These are phyloP conservation scores for Gossypium thurberi DNA, from an alignment of 345 rosid genomes.

Conservation along the genomic window DNA sequence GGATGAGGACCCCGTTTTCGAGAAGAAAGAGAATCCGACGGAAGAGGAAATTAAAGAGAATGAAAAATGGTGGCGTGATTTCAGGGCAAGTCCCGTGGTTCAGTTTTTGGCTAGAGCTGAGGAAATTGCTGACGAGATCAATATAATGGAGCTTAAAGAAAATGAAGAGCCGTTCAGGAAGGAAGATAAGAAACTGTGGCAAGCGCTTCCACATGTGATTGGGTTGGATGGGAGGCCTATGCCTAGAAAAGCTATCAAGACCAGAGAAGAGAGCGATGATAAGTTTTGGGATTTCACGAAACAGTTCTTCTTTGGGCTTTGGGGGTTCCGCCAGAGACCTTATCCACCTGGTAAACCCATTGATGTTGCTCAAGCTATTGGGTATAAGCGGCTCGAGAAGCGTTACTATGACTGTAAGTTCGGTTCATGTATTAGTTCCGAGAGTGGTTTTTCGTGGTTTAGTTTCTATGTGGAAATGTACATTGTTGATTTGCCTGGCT, in stretches of 20 bases:
- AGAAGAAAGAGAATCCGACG: constrained; percentile 66
- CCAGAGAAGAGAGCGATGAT: constrained; percentile 68
- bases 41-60: constrained; percentile 57
- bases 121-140: constrained; percentile 53
- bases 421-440: background rate
- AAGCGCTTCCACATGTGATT: constrained; percentile 56
- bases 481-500: background rate
- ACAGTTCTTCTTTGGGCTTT: constrained; percentile 79
- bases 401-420: constrained; percentile 87
- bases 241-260: constrained; percentile 75
- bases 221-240: constrained; percentile 85
- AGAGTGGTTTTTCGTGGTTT: background rate
- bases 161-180: constrained; percentile 51
- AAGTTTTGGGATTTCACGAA: constrained; percentile 88
- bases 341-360: constrained; percentile 78
- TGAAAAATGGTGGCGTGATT: constrained; percentile 62
- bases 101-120: constrained; percentile 55
- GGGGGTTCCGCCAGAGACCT: constrained; percentile 89
- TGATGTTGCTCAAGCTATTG: constrained; percentile 89
- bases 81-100: constrained; percentile 60
- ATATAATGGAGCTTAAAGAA: constrained; percentile 50
- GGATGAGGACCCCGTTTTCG: constrained; percentile 48
- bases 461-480: background rate
- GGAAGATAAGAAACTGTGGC: constrained; percentile 75
- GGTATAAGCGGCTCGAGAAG: constrained; percentile 71